A percentile compares a stretch with the other conserved stretches of the same genome.
Evolutionary conservation across 2,329 filamentous ascomycete species (phyloP).

Genomic region (Fusarium setosum): DNA sequence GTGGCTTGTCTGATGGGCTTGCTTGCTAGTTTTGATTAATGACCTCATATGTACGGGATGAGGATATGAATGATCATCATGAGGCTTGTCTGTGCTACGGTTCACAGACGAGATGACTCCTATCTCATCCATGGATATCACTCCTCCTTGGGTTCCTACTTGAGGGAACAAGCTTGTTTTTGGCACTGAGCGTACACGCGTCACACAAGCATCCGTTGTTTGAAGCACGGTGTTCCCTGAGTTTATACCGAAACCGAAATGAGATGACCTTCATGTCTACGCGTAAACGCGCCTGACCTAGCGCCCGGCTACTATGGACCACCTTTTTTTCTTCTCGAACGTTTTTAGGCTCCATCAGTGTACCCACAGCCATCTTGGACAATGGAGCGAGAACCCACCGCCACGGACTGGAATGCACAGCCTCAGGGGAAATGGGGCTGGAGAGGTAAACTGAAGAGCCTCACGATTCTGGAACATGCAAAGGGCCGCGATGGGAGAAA

Average conservation of each 20-base stretch:
- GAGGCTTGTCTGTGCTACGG: neutral
- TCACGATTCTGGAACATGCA: neutral
- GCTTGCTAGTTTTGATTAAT: neutral
- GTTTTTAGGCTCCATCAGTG: slow-evolving; percentile 1
- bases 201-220: neutral
- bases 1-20: neutral
- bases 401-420: neutral
- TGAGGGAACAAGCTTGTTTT: neutral
- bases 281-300: too few relatives aligned
- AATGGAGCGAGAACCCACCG: neutral
- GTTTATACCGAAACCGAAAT: neutral
- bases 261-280: neutral
- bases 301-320: neutral
- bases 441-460: neutral
- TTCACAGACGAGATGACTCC: neutral
- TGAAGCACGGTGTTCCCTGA: neutral
- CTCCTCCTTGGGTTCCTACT: too few relatives aligned
- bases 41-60: neutral
- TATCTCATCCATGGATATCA: too few relatives aligned
- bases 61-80: neutral
- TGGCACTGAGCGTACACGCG: neutral
- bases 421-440: slow-evolving; percentile 1
- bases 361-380: too few relatives aligned
- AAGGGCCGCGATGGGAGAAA: too few relatives aligned
- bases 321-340: neutral